Base-by-base conservation (phyloP, 139 green algal genomes). In the Coccomyxa sp. region DNA sequence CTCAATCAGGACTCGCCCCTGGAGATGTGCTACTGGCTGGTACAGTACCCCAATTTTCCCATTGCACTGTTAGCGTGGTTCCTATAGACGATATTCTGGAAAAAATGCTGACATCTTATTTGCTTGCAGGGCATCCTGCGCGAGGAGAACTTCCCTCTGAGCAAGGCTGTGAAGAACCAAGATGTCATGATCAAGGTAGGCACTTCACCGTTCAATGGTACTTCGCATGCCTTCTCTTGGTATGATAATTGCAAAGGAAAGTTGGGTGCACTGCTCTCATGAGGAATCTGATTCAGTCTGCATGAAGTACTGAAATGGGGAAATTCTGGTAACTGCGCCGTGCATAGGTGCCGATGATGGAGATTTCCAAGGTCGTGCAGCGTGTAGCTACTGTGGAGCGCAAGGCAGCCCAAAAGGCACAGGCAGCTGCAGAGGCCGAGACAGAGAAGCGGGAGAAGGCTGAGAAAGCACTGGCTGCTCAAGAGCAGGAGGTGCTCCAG, bases 171-270 rank as follows among this genome's bases (percentile, higher is more conserved):
- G 15, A 85, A 85, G 77, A 58, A 66, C 57, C 79, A 76, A n/a
- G 76, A 82, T 67, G 38, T 81, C 75, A 85, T 78, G 76, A 85
- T 85, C 82, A 85, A 77, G 75, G 75, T 85, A 58, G 58, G 67
- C 13, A 75, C 38, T 45, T 21, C 63, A 1, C 63, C 63, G 21
- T 25, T 71, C 10, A 71, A 71, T 71, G 63, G 63, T 21, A 71
- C 18, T 28, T 21, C 63, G 1, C 4, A 28, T 71, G 63, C 21
- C 63, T 21, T 9, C 63, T 25, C 63, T 85, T n/a, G 23, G 75
- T 15, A 51, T 11, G 7, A 7, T 51, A 51, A 51, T 7, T 51
- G 38, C 38, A 51, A 51, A 51, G 38, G 38, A 51, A 51, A 51
- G 38, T 51, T 51, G 38, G 38, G 3, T 7, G 7, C 38, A 51